phyloP scores from a whole-genome alignment of 306 rosid species.

The Morella rubra region DNA sequence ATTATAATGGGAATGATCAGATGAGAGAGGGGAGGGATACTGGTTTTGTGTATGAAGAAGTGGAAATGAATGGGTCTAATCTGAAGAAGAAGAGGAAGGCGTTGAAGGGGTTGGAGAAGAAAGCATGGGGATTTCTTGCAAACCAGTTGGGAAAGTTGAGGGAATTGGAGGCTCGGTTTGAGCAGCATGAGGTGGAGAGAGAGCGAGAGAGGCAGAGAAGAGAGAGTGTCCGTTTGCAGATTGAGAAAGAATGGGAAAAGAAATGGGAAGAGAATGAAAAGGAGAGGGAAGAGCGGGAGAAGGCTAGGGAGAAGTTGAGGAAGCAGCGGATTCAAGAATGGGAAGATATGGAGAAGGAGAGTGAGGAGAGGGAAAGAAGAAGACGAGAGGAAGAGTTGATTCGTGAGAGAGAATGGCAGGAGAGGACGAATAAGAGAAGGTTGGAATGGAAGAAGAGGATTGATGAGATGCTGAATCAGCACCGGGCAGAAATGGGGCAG shows the following conservation, averaged over 20 bases:
- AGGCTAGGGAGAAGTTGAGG: slow-evolving; percentile 56
- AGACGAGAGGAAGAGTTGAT: slow-evolving; percentile 73
- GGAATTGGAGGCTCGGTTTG: slow-evolving; percentile 75
- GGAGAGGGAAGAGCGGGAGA: slow-evolving; percentile 59
- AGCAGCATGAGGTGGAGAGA: slow-evolving; percentile 73
- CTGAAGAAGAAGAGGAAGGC: slow-evolving; percentile 70
- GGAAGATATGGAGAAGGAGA: slow-evolving; percentile 80
- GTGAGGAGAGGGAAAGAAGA: slow-evolving; percentile 71
- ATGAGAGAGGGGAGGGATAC: slow-evolving; percentile 65
- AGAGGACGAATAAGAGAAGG: slow-evolving; percentile 73
- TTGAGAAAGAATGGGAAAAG: slow-evolving; percentile 68
- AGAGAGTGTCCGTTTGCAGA: slow-evolving; percentile 53
- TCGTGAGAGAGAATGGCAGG: slow-evolving; percentile 75
- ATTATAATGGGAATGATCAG: slow-evolving; percentile 56
- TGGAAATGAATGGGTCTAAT: slow-evolving; percentile 54
- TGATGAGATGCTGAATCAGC: slow-evolving; percentile 71
- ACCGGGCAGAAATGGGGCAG: slow-evolving; percentile 82
- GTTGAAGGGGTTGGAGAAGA: slow-evolving; percentile 62
- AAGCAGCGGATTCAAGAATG: slow-evolving; percentile 67
- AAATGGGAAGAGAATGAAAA: slow-evolving; percentile 67
- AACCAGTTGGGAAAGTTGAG: slow-evolving; percentile 66
- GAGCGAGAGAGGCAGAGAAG: slow-evolving; percentile 71
- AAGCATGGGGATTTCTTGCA: slow-evolving; percentile 67
- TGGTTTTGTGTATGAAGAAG: slow-evolving; percentile 72
- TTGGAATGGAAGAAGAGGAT: slow-evolving; percentile 85